Evolutionary conservation across 1,284 basidiomycete species (phyloP), one percentile per base, ranked within the genome.

Genomic region (Phellopilus nigrolimitatus): DNA sequence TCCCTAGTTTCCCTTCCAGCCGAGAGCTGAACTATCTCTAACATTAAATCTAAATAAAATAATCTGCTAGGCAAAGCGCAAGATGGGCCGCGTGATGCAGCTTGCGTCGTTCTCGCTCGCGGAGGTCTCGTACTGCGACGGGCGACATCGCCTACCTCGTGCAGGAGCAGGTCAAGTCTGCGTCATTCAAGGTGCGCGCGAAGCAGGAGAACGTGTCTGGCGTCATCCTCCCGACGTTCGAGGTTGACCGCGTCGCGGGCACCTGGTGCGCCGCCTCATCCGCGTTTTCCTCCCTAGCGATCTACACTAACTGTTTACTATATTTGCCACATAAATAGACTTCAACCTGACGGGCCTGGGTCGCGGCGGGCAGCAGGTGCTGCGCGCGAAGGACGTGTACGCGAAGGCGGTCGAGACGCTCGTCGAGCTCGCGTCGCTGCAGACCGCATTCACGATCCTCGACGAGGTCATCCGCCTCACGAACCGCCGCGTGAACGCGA

Each of bases 51-150:
- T n/a, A n/a, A n/a, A n/a, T n/a, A n/a, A n/a, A n/a, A n/a, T n/a
- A n/a, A 19, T 27, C 19, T 31, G 19, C n/a, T 59, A 95, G 91
- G 95, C 97, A 13, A 99, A 99, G 70, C 84, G 94, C 55, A 94
- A 98, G 74, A 99, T 99, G 97, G 97, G 97, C 34, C 79, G 88
- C 58, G 95, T 99, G 25, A 97, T 99, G 84, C 97, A 99, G 68
- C 77, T 97, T 46, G 97, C 97, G 13, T 97, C 95, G 40, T 97
- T 99, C 78, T 95, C 92, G 37, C 86, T 99, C 69, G 97, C 97
- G 1, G 97, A 99, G 68, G 97, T 99, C 56, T 94, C 92, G 24
- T 99, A 99, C 71, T n/a, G 85, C 94, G 30, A 97, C 95, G 4
- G 94, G 94, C 57, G 95, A 99, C 64, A 98, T 99, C 62, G 84